Base-by-base conservation (phyloP, 352 stramenopile species). In the Hyaloperonospora arabidopsidis region DNA sequence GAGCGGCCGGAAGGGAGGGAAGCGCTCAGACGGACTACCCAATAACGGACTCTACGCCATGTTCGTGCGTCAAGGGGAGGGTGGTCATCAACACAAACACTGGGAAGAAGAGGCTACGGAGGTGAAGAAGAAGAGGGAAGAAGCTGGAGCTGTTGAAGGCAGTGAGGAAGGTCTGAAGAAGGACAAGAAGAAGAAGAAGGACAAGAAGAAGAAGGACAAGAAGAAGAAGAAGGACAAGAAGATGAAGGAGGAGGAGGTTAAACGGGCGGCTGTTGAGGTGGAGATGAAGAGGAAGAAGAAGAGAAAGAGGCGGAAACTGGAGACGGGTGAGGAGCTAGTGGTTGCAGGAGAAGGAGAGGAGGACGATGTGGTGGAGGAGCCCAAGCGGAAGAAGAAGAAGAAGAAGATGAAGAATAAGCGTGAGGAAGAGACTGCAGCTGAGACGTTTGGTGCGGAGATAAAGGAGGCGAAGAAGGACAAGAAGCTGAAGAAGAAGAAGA, bases 31-130 rank as follows among this genome's bases (percentile, higher is more conserved):
- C 48, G 82, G 82, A 14, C 60, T 93, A 23, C 82, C 82, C 7
- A 74, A 89, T 38, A 93, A 93, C 38, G 79, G 81, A 23, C 63
- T 93, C 13, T 93, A 93, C 57, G 76, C 76, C 28, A 93, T 89
- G 82, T 93, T 93, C 46, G 82, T 93, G 55, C 77, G 82, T 18
- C 70, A 89, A 52, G 82, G 82, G 43, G 72, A 93, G 32, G 68
- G 82, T 19, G 68, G 70, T 10, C 89, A 90, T 63, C 57, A 76
- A 58, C 82, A 93, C 66, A 90, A 90, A 55, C 82, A 86, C 65
- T 93, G 87, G 57, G 67, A 81, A n/a, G 78, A 88, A 11, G 45
- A 71, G 10, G 63, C 72, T 22, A 56, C 74, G 7, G 54, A 44
- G 14, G 59, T 46, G 28, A 53, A 57, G 36, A 57, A 62, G 11